Conservation (phyloP, 2,329 filamentous ascomycete species). For the Fusarium heterosporum region DNA sequence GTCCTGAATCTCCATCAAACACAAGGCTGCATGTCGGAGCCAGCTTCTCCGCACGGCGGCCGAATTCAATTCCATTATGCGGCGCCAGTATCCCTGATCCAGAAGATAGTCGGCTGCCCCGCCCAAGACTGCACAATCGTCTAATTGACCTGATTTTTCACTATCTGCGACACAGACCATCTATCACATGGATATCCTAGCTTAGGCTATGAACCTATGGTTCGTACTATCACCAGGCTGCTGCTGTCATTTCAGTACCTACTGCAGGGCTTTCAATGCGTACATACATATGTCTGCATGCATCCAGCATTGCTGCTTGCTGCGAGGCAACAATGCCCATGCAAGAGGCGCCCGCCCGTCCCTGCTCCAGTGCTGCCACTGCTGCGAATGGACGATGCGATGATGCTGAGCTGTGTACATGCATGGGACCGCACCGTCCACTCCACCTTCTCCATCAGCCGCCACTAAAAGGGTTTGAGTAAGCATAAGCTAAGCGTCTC, state of each 20-base stretch:
- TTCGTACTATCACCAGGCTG: constrained; percentile 39
- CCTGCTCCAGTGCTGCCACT: constrained; percentile 13
- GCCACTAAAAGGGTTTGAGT: constrained; percentile 43
- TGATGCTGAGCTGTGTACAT: constrained; percentile 31
- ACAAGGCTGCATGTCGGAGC: constrained; percentile 38
- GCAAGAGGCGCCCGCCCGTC: constrained; percentile 28
- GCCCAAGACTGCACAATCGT: constrained; percentile 15
- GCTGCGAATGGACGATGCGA: constrained; percentile 34
- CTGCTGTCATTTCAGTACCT: constrained; percentile 35
- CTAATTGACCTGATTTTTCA: constrained; percentile 11
- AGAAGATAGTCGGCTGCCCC: constrained; percentile 24
- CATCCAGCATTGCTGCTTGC: constrained; percentile 17
- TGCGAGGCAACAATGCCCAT: constrained; percentile 14
- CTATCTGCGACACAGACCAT: constrained; percentile 18
- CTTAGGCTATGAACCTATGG: constrained; percentile 28
- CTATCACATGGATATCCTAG: constrained; percentile 29
- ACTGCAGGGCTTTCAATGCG: constrained; percentile 32
- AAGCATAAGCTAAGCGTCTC: constrained; percentile 47
- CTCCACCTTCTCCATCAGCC: constrained; percentile 45
- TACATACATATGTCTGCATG: constrained; percentile 14
- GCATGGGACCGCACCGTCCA: constrained; percentile 37
- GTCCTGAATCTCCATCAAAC: constrained; percentile 39
- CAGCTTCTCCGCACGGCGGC: constrained; percentile 44
- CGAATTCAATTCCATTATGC: constrained; percentile 42
- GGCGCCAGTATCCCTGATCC: constrained; percentile 36